Evolutionary conservation across 805 yeast genomes (phyloP).

Genomic region (Starmerella floris): DNA sequence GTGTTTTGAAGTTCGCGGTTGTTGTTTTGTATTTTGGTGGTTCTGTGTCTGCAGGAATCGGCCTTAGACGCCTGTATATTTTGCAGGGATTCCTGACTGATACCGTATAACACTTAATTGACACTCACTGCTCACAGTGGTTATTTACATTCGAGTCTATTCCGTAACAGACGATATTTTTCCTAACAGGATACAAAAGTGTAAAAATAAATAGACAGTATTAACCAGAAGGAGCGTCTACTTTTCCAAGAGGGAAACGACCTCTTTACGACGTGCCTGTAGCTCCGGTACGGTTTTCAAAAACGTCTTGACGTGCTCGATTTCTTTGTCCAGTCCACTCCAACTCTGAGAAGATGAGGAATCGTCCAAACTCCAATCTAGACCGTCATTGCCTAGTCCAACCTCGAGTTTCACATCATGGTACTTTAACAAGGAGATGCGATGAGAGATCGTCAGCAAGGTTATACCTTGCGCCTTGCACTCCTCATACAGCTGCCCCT

Average conservation of each 20-base stretch:
- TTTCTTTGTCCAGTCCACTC: conserved; percentile 60
- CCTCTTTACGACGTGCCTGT: conserved; percentile 45
- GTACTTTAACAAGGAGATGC: conserved; percentile 72
- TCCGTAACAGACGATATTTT: too few species aligned
- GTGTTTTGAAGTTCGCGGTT: too few species aligned
- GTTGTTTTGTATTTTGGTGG: too few species aligned
- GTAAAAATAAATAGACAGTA: too few species aligned
- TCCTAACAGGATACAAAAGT: too few species aligned
- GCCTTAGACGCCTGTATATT: too few species aligned
- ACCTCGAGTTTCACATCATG: conserved; percentile 67
- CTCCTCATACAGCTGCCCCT: conserved; percentile 68
- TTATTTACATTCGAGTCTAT: too few species aligned
- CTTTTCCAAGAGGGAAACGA: conserved; percentile 29
- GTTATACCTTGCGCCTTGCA: conserved; percentile 59
- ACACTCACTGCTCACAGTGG: too few species aligned
- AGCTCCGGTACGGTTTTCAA: conserved; percentile 45
- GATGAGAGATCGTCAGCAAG: conserved; percentile 67
- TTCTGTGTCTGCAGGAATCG: too few species aligned
- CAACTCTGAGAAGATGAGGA: conserved; percentile 54
- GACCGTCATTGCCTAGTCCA: conserved; percentile 36
- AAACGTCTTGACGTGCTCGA: conserved; percentile 48
- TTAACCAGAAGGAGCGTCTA: too few species aligned
- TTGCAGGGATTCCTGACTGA: too few species aligned
- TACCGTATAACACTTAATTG: too few species aligned
- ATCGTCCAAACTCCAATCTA: conserved; percentile 47